These are phyloP conservation scores for Colletotrichum brevisporum DNA, from an alignment of 2,329 filamentous ascomycete species.

Conservation along the genomic window DNA sequence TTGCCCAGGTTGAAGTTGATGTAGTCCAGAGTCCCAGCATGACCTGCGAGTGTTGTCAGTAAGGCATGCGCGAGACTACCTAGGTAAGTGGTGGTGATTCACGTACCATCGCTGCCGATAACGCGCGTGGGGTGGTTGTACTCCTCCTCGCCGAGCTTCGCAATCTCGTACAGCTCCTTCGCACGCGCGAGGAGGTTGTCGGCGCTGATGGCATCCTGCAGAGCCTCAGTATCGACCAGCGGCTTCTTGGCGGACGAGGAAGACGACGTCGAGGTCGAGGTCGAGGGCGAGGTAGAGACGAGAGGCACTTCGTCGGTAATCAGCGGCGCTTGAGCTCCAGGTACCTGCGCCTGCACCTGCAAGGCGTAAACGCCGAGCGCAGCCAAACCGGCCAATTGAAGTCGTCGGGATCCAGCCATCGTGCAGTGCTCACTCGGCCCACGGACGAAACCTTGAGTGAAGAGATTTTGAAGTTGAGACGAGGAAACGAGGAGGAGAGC, in stretches of 20 bases:
- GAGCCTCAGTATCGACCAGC: slow-evolving; percentile 65
- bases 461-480: slow-evolving; percentile 33
- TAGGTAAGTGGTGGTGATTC: slow-evolving; percentile 10
- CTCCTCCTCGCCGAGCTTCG: slow-evolving; percentile 70
- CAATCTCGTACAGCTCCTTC: slow-evolving; percentile 73
- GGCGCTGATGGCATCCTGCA: slow-evolving; percentile 70
- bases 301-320: slow-evolving; percentile 31
- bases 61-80: slow-evolving; percentile 4
- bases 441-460: slow-evolving; percentile 23
- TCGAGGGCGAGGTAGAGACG: slow-evolving; percentile 13
- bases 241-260: slow-evolving; percentile 47
- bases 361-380: slow-evolving; percentile 33
- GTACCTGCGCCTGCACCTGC: slow-evolving; percentile 32
- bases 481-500: slow-evolving; percentile 1
- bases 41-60: slow-evolving; percentile 60
- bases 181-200: slow-evolving; percentile 72
- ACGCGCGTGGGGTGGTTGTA: slow-evolving; percentile 79
- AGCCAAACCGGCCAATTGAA: slow-evolving; percentile 32
- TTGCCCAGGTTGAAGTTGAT: slow-evolving; percentile 68
- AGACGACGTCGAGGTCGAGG: slow-evolving; percentile 4
- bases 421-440: neutral
- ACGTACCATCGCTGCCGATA: slow-evolving; percentile 74
- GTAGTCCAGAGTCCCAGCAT: slow-evolving; percentile 75
- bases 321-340: slow-evolving; percentile 33
- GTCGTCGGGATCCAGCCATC: slow-evolving; percentile 31